A percentile compares a stretch with the other conserved stretches of the same genome.
Conservation (phyloP, 495 filamentous ascomycete species). For the Parmelia sp. region DNA sequence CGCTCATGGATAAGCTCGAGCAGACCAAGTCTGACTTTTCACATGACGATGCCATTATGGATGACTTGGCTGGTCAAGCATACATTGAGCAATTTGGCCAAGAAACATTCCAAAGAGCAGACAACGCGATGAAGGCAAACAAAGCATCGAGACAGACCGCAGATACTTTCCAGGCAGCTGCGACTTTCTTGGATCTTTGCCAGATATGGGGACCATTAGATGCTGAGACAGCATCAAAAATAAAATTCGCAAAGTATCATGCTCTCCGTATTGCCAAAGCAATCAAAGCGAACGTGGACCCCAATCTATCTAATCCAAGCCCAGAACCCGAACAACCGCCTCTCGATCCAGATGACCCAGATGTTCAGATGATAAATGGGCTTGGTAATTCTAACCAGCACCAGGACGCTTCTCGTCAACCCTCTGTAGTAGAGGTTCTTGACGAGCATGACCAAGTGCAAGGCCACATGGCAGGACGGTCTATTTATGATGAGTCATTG, state of each 20-base stretch:
- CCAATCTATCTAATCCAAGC: slow-evolving; percentile 81
- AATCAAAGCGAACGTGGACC: slow-evolving; percentile 83
- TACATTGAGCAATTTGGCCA: slow-evolving; percentile 91
- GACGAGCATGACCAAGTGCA: slow-evolving; percentile 43
- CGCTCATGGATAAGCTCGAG: slow-evolving; percentile 88
- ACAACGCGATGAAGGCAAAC: slow-evolving; percentile 72
- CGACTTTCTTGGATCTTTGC: slow-evolving; percentile 81
- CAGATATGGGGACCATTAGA: slow-evolving; percentile 76
- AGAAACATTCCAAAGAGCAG: slow-evolving; percentile 78
- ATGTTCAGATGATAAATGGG: slow-evolving; percentile 50
- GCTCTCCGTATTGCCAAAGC: slow-evolving; percentile 85
- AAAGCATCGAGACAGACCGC: slow-evolving; percentile 88
- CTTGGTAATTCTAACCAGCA: slow-evolving; percentile 27
- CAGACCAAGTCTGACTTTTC: slow-evolving; percentile 63
- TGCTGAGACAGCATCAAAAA: slow-evolving; percentile 72
- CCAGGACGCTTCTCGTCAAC: slow-evolving; percentile 41
- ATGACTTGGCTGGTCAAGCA: slow-evolving; percentile 78
- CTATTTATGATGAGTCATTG: slow-evolving; percentile 43
- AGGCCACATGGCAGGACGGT: slow-evolving; percentile 34
- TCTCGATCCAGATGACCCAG: slow-evolving; percentile 55
- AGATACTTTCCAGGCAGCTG: slow-evolving; percentile 85
- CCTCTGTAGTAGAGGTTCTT: slow-evolving; percentile 51
- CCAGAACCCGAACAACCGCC: slow-evolving; percentile 43
- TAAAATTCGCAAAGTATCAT: slow-evolving; percentile 95
- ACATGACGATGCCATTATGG: slow-evolving; percentile 65